These are phyloP conservation scores for Fusarium fujikuroi DNA, from an alignment of 2,329 filamentous ascomycete genomes.

Conservation along the genomic window DNA sequence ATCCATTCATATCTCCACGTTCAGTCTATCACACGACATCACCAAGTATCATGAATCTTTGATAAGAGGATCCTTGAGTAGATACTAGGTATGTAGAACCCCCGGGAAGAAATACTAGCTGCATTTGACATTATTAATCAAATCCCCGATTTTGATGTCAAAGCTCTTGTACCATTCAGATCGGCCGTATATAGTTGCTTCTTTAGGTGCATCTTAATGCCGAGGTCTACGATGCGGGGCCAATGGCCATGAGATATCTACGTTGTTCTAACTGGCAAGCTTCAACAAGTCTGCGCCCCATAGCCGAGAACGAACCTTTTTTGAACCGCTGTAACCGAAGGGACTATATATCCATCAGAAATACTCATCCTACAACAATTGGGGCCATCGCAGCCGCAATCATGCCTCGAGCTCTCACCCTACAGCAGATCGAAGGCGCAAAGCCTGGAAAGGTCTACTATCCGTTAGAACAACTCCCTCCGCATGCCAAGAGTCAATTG, in stretches of 20 bases:
- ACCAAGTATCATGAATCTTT: neutral
- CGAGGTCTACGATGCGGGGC: constrained; percentile 26
- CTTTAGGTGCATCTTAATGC: neutral
- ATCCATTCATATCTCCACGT: accelerated
- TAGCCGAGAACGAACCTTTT: neutral
- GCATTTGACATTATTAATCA: neutral
- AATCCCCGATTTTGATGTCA: neutral
- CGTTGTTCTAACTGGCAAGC: neutral
- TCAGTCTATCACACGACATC: no score
- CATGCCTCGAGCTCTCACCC: constrained; percentile 68
- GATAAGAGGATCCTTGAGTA: neutral
- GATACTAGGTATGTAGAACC: no score
- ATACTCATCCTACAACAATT: neutral
- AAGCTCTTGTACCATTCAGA: neutral
- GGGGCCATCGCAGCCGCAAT: neutral
- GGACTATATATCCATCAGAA: neutral
- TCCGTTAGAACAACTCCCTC: constrained; percentile 60
- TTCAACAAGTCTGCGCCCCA: neutral
- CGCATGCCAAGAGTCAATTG: neutral
- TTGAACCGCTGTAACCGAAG: no score
- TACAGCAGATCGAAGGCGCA: constrained; percentile 75
- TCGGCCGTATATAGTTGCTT: neutral
- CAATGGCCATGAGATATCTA: constrained; percentile 3
- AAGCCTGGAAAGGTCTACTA: constrained; percentile 92
- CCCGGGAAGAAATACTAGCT: neutral